Evolutionary conservation across 192 early-diverging fungal species (phyloP), one percentile per base, ranked within the genome.

Genomic region (Rhizophlyctis rosea): DNA sequence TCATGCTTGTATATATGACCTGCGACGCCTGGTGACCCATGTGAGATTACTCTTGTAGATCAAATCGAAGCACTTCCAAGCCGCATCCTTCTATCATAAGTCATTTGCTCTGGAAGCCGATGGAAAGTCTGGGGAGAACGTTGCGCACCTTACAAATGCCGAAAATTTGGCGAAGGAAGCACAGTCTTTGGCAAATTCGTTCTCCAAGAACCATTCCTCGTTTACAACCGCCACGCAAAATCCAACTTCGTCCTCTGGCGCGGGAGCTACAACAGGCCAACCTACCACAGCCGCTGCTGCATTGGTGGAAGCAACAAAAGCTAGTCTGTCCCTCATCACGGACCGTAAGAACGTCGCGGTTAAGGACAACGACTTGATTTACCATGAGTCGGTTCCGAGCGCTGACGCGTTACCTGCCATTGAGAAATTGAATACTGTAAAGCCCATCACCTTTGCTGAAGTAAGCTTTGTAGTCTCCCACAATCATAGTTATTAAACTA

Each of bases 341-440:
- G 95, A 96, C 32, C 85, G 89, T 67, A 84, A 88, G 54, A 65
- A 61, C 24, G 73, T 74, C 30, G 85, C 87, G 0, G 83, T 79
- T 21, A 87, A 86, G 44, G 96, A 99, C 80, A 99, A 99, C 71
- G 96, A 99, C 72, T 78, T 98, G 68, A 87, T 99, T 32, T 99
- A 99, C 74, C 88, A 94, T 74, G 91, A 91, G 47, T 57, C 82
- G 0, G 89, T 93, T 0, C 96, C 95, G 3, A 84, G 81, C 58
- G 86, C 83, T 56, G 86, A 88, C 50, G 79, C 87, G 7, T 73
- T 98, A 5, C 77, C 90, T 4, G 82, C 90, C 2, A 78, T 96
- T 7, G 93, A 96, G 35, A 93, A 91, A 57, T 63, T 91, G 54
- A 88, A 89, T 57, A 88, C 88, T n/a, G 91, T 88, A 68, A 93